Evolutionary conservation across 2,329 filamentous ascomycete genomes (phyloP).

Genomic region (Knoxdaviesia proteae): DNA sequence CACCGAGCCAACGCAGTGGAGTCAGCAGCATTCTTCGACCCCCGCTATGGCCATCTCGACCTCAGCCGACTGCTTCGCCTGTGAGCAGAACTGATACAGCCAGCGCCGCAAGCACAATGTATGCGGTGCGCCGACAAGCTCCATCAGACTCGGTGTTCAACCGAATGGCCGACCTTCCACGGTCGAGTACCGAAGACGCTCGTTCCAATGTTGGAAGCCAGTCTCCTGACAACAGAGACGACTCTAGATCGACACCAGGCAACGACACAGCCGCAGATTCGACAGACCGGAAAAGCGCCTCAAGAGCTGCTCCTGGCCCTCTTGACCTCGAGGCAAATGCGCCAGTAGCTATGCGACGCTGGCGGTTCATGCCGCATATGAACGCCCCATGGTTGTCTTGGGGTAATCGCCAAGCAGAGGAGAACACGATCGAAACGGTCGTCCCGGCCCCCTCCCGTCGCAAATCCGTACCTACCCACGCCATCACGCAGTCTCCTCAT

Average conservation of each 20-base stretch:
- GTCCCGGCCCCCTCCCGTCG: no score
- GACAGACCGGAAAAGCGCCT: neutral
- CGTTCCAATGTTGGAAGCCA: neutral
- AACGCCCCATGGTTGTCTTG: no score
- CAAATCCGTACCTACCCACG: slow-evolving; percentile 9
- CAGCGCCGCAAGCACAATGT: slow-evolving; percentile 42
- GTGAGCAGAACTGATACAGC: slow-evolving; percentile 40
- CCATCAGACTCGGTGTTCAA: slow-evolving; percentile 22
- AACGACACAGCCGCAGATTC: slow-evolving; percentile 4
- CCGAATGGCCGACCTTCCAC: slow-evolving; percentile 1
- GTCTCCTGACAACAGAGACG: neutral
- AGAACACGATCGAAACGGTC: no score
- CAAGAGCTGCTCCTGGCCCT: neutral
- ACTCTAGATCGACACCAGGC: slow-evolving; percentile 1
- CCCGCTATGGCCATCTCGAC: slow-evolving; percentile 33
- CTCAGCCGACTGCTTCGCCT: slow-evolving; percentile 31
- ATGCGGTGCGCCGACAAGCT: slow-evolving; percentile 39
- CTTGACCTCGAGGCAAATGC: slow-evolving; percentile 12
- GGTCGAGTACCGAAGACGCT: neutral
- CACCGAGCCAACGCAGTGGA: slow-evolving; percentile 9
- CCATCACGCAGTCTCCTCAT: slow-evolving; percentile 1
- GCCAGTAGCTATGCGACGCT: slow-evolving; percentile 9
- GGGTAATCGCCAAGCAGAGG: no score
- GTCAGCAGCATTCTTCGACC: slow-evolving; percentile 21
- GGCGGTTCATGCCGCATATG: slow-evolving; percentile 4